These are phyloP conservation scores for Globisporangium okanoganense DNA, from an alignment of 352 stramenopile species.

Conservation along the genomic window DNA sequence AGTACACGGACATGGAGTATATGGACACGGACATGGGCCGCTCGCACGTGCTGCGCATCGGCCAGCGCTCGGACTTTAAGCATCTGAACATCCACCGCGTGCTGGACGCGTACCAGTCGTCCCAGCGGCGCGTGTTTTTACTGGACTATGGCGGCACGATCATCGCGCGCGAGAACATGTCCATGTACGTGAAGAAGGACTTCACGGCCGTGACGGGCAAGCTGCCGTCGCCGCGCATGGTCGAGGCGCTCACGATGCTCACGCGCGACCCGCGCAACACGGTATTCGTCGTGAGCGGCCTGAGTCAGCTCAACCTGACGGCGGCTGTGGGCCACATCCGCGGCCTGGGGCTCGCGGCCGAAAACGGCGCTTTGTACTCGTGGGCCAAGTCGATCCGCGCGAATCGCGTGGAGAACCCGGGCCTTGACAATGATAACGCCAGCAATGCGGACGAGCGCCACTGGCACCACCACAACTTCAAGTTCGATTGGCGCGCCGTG, in stretches of 20 bases:
- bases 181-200: conserved; percentile 96
- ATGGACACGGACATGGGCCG: conserved; percentile 81
- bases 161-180: conserved; percentile 86
- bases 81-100: conserved; percentile 81
- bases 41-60: conserved; percentile 66
- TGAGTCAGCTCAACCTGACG: conserved; percentile 90
- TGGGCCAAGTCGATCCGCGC: conserved; percentile 67
- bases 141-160: conserved; percentile 98
- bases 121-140: conserved; percentile 92
- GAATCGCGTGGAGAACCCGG: conserved; percentile 33
- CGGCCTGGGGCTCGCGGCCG: conserved; percentile 92
- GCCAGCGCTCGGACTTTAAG: conserved; percentile 74
- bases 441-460: conserved; percentile 31
- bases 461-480: conserved; percentile 78
- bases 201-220: conserved; percentile 94
- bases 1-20: conserved; percentile 80
- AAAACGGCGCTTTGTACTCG: conserved; percentile 94
- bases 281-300: conserved; percentile 97
- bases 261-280: conserved; percentile 92
- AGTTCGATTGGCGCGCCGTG: conserved; percentile 91
- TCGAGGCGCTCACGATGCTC: conserved; percentile 87
- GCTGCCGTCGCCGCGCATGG: conserved; percentile 84
- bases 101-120: conserved; percentile 81
- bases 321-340: conserved; percentile 89
- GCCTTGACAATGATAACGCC: conserved; percentile 7